These are phyloP conservation scores for Pythium plurisporium DNA, from an alignment of 352 stramenopile species.

Conservation along the genomic window DNA sequence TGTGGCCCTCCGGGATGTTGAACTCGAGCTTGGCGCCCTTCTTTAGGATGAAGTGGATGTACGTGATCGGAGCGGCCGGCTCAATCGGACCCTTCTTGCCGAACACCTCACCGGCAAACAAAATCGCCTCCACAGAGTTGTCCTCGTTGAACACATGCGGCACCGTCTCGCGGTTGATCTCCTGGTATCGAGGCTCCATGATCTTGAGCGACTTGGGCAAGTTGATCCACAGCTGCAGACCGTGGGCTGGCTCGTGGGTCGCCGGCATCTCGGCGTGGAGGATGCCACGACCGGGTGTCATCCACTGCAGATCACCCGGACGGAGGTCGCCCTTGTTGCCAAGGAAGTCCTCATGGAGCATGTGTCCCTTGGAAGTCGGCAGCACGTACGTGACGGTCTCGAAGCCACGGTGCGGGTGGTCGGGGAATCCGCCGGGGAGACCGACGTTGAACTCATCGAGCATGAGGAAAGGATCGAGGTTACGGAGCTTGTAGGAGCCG, in stretches of 20 bases:
- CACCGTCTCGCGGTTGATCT: slow-evolving; percentile 26
- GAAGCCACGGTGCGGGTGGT: slow-evolving; percentile 85
- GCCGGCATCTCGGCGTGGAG: slow-evolving; percentile 33
- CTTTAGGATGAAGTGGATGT: slow-evolving; percentile 36
- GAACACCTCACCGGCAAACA: slow-evolving; percentile 37
- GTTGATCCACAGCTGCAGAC: slow-evolving; percentile 39
- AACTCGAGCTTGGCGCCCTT: slow-evolving; percentile 22
- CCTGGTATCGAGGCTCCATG: slow-evolving; percentile 34
- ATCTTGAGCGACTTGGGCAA: slow-evolving; percentile 29
- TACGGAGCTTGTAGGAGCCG: slow-evolving; percentile 39
- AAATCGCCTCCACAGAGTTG: slow-evolving; percentile 26
- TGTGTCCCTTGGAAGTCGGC: slow-evolving; percentile 42
- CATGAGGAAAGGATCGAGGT: slow-evolving; percentile 70
- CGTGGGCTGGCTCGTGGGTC: slow-evolving; percentile 18
- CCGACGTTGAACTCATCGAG: slow-evolving; percentile 30
- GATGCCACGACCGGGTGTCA: slow-evolving; percentile 31
- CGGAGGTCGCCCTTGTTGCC: slow-evolving; percentile 30
- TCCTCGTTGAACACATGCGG: slow-evolving; percentile 24
- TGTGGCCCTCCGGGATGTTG: slow-evolving; percentile 24
- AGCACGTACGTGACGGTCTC: slow-evolving; percentile 84
- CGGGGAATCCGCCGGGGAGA: slow-evolving; percentile 63
- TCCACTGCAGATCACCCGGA: slow-evolving; percentile 40
- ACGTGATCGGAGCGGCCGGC: slow-evolving; percentile 27
- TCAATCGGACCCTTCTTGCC: slow-evolving; percentile 25
- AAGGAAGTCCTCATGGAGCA: slow-evolving; percentile 77